phyloP scores from a whole-genome alignment of 2,329 filamentous ascomycete species.

The Aspergillus quadricinctus region DNA sequence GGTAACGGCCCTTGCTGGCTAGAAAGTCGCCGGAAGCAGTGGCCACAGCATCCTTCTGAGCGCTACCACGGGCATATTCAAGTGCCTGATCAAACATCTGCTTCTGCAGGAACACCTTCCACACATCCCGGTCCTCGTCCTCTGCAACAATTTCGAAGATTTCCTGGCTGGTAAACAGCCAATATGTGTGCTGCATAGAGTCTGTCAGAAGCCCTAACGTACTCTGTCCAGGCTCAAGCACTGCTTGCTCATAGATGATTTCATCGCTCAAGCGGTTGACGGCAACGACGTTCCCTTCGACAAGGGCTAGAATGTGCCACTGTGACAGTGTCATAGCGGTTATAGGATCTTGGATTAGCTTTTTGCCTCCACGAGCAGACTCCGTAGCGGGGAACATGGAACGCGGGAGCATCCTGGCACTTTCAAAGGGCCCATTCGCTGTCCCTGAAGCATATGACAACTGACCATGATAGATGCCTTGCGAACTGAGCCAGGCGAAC shows the following conservation, averaged over 20 bases:
- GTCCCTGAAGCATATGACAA: conserved; percentile 64
- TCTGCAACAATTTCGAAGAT: conserved; percentile 91
- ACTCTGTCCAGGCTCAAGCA: conserved; percentile 74
- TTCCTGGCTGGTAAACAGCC: conserved; percentile 86
- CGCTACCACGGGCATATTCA: conserved; percentile 71
- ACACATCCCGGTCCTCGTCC: conserved; percentile 87
- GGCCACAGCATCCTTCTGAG: conserved; percentile 86
- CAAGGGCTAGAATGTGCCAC: conserved; percentile 83
- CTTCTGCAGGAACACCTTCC: conserved; percentile 84
- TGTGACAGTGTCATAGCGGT: conserved; percentile 81
- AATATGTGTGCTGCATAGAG: conserved; percentile 92
- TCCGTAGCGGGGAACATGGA: conserved; percentile 69
- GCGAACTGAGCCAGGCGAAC: conserved; percentile 86
- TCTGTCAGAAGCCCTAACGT: conserved; percentile 84
- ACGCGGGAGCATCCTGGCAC: conserved; percentile 71
- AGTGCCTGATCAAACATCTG: conserved; percentile 87
- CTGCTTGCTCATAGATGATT: conserved; percentile 80
- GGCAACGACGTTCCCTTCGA: conserved; percentile 77
- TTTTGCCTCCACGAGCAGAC: conserved; percentile 59
- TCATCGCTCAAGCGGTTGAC: conserved; percentile 83
- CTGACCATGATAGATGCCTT: conserved; percentile 84
- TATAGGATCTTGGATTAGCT: conserved; percentile 66
- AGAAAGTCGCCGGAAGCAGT: conserved; percentile 89
- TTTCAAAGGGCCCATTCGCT: conserved; percentile 69
- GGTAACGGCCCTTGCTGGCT: conserved; percentile 72